Percentiles rank a stretch among this genome's conserved stretches.
phyloP scores from a whole-genome alignment of 2,329 filamentous ascomycete species.

The Aspergillus pseudoterreus region DNA sequence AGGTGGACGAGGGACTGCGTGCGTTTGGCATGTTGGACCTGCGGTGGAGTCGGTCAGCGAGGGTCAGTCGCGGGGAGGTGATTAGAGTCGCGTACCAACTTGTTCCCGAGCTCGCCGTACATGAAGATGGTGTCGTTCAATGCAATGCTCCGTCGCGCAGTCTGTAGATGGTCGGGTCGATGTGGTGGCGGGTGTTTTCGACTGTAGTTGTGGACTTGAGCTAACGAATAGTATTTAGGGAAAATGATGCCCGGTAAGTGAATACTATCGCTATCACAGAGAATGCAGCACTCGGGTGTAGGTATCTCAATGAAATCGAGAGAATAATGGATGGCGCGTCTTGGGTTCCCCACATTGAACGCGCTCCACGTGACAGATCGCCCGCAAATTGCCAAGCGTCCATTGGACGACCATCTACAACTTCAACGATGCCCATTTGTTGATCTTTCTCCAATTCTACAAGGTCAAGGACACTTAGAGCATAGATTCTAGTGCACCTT shows the following conservation, averaged over 20 bases:
- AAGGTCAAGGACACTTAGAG: too few species aligned
- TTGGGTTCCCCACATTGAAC: neutral
- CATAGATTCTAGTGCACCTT: too few species aligned
- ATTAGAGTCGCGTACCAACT: slow-evolving; percentile 58
- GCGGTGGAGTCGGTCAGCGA: slow-evolving; percentile 3
- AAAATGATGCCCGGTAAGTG: too few species aligned
- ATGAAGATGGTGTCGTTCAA: slow-evolving; percentile 44
- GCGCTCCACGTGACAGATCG: neutral
- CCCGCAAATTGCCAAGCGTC: neutral
- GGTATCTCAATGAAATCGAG: neutral
- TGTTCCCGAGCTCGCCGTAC: slow-evolving; percentile 86
- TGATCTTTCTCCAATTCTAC: neutral
- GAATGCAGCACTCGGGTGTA: too few species aligned
- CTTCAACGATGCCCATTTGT: neutral
- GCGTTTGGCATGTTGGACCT: slow-evolving; percentile 95
- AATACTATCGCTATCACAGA: too few species aligned
- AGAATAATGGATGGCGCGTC: neutral
- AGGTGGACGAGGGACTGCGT: slow-evolving; percentile 82
- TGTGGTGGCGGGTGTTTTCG: too few species aligned
- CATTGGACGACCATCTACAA: neutral
- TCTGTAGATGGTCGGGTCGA: too few species aligned
- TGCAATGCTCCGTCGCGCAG: too few species aligned
- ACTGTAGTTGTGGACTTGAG: too few species aligned
- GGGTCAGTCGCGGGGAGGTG: too few species aligned
- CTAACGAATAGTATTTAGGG: too few species aligned